phyloP scores from a whole-genome alignment of 768 basidiomycete genomes.

The Boletellus sp. region DNA sequence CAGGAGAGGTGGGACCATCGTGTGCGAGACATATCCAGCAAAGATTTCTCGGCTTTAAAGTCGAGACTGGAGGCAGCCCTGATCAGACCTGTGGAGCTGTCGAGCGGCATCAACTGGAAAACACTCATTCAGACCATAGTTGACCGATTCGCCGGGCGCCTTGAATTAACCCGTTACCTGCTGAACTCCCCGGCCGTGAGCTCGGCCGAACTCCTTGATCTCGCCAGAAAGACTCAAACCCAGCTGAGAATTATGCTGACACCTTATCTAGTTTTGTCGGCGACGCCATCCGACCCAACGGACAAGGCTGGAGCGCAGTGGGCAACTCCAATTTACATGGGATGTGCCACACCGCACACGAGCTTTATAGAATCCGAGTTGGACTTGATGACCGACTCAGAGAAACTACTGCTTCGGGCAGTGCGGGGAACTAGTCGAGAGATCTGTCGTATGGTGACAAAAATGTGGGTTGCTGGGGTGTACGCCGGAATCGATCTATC shows the following conservation, averaged over 20 bases:
- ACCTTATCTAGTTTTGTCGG: conserved; percentile 25
- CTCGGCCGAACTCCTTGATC: conserved; percentile 2
- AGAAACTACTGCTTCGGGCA: conserved; percentile 25
- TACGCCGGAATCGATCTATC: conserved; percentile 13
- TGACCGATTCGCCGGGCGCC: conserved; percentile 29
- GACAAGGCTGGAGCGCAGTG: conserved; percentile 14
- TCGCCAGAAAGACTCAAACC: conserved; percentile 10
- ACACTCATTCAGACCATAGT: conserved; percentile 29
- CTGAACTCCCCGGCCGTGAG: conserved; percentile 11
- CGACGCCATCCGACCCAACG: conserved; percentile 4
- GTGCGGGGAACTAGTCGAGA: conserved; percentile 38
- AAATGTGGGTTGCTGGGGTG: conserved; percentile 45
- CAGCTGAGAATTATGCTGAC: conserved; percentile 29
- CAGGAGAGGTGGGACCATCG: conserved; percentile 34
- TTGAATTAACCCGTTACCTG: conserved; percentile 26
- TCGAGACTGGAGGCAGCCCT: conserved; percentile 5
- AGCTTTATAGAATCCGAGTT: neutral
- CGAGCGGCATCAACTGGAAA: conserved; percentile 34
- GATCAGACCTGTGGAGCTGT: conserved; percentile 11
- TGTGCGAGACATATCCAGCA: conserved; percentile 19
- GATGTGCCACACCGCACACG: conserved; percentile 30
- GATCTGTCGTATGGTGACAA: conserved; percentile 44
- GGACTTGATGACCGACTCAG: conserved; percentile 25
- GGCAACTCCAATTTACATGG: conserved; percentile 29
- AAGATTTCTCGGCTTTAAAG: conserved; percentile 14